Evolutionary conservation across 2,329 filamentous ascomycete species (phyloP).

Genomic region (Pseudonectria buxi): DNA sequence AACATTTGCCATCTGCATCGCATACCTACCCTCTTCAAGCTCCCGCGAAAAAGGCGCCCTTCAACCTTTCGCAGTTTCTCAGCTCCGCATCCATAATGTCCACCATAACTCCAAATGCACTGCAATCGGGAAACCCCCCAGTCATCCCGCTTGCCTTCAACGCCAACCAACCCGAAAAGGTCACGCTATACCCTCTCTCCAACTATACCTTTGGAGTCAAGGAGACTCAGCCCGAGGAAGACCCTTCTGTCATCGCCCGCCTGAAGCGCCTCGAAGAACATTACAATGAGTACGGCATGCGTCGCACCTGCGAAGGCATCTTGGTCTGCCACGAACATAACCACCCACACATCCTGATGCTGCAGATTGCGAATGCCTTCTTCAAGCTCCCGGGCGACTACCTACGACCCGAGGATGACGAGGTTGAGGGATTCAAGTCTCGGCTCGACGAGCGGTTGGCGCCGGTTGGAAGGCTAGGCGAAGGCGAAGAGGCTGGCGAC

Average conservation of each 20-base stretch:
- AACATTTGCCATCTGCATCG: background rate
- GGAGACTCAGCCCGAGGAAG: constrained; percentile 95
- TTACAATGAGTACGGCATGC: constrained; percentile 88
- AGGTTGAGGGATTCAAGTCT: constrained; percentile 89
- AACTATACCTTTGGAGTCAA: constrained; percentile 99
- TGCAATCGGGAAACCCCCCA: constrained; percentile 74
- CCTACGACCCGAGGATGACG: constrained; percentile 79
- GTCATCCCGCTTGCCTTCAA: constrained; percentile 78
- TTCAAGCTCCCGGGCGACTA: constrained; percentile 99
- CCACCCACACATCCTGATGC: constrained; percentile 96
- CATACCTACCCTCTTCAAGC: background rate
- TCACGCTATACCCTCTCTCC: constrained; percentile 87
- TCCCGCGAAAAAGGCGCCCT: background rate
- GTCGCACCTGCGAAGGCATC: constrained; percentile 92
- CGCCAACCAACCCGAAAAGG: constrained; percentile 79
- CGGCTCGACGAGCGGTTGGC: constrained; percentile 89
- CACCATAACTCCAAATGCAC: constrained; percentile 67
- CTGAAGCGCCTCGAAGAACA: constrained; percentile 94
- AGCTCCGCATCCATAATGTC: constrained; percentile 53
- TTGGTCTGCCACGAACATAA: constrained; percentile 98
- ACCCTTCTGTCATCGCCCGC: constrained; percentile 87
- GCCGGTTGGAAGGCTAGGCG: constrained; percentile 78
- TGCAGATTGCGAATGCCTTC: constrained; percentile 98
- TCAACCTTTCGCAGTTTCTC: background rate
- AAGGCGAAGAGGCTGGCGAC: constrained; percentile 76